Percentiles rank a stretch among this genome's conserved stretches.
These are phyloP conservation scores for Sporopachydermia lactativora DNA, from an alignment of 805 yeast species.

Conservation along the genomic window DNA sequence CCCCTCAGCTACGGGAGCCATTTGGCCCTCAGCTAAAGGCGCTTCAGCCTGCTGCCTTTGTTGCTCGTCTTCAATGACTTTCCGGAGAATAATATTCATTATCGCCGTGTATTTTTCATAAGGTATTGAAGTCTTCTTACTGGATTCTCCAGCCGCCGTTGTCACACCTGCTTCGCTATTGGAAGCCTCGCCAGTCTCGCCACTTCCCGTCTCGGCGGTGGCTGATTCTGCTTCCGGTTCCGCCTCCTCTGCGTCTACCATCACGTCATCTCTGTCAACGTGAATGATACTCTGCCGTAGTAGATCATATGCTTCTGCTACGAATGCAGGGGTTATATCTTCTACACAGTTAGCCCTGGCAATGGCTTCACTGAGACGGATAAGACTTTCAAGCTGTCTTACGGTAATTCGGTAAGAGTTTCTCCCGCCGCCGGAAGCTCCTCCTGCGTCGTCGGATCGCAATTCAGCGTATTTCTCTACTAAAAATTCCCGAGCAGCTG, in stretches of 20 bases:
- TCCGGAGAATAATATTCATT: conserved; percentile 64
- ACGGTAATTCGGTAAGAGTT: conserved; percentile 91
- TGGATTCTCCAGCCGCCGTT: conserved; percentile 9
- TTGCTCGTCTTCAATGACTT: conserved; percentile 43
- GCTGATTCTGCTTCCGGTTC: conserved; percentile 15
- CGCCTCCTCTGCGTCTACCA: conserved; percentile 54
- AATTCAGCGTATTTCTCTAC: conserved; percentile 74
- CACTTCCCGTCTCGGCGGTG: conserved; percentile 5
- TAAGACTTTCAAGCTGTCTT: conserved; percentile 89
- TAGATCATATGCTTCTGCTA: conserved; percentile 84
- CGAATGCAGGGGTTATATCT: conserved; percentile 70
- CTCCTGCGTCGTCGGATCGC: conserved; percentile 84
- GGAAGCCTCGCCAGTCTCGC: conserved; percentile 6
- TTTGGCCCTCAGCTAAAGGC: conserved; percentile 20
- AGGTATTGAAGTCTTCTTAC: conserved; percentile 41
- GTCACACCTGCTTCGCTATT: conserved; percentile 8
- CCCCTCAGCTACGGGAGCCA: conserved; percentile 28
- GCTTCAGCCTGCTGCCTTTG: background rate
- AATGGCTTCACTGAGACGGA: conserved; percentile 87
- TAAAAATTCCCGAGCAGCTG: conserved; percentile 62
- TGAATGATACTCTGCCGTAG: conserved; percentile 84
- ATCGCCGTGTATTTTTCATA: conserved; percentile 79
- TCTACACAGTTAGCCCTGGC: conserved; percentile 95
- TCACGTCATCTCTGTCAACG: conserved; percentile 88
- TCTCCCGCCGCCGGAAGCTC: conserved; percentile 45